Base-by-base conservation (phyloP, 2,329 filamentous ascomycete genomes). In the Paracamarosporium sp. region DNA sequence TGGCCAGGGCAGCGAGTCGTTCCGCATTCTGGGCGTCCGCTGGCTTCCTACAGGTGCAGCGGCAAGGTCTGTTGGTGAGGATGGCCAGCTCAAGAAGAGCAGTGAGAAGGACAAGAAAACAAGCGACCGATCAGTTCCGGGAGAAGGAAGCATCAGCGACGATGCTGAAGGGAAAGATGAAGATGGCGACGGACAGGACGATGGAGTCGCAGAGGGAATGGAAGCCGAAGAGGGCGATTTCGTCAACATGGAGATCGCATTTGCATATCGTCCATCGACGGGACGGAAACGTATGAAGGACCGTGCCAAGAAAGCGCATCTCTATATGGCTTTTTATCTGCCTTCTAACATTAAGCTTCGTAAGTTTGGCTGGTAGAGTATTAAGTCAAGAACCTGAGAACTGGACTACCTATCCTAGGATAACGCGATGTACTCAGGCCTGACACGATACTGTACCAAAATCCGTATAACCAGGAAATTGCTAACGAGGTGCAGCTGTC, bases 221-320 rank as follows among this genome's bases (percentile, higher is more conserved):
- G 87, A 90, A 65, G 89, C 88, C 2, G 90, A 92, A 72, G 88
- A 92, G 70, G 90, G 90, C 11, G 89, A 92, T 62, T 92, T 92
- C 66, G 83, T 92, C 72, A 93, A 93, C 67, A 76, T 93, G 51
- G 90, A 93, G 70, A 79, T 92, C 15, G 89, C 88, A 0, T 89
- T 93, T 66, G 87, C 90, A 1, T 93, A 93, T 72, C 83, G 88
- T 33, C 86, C 87, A 9, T 82, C 87, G 28, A 84, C 85, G 0
- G 85, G 83, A 8, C 83, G 83, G 28, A 86, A 85, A 61, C 86
- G 83, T 2, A 79, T 91, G 60, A 82, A 81, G 61, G 79, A 81
- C 48, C 88, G 89, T 60, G 84, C 88, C 15, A 89, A 90, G 67
- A 90, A 91, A 66, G 90, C 90, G 30, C 90, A 92, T 74, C 79